A percentile compares a stretch with the other conserved stretches of the same genome.
These are phyloP conservation scores for Plectosphaerella sp. DNA, from an alignment of 2,329 filamentous ascomycete species.

Conservation along the genomic window DNA sequence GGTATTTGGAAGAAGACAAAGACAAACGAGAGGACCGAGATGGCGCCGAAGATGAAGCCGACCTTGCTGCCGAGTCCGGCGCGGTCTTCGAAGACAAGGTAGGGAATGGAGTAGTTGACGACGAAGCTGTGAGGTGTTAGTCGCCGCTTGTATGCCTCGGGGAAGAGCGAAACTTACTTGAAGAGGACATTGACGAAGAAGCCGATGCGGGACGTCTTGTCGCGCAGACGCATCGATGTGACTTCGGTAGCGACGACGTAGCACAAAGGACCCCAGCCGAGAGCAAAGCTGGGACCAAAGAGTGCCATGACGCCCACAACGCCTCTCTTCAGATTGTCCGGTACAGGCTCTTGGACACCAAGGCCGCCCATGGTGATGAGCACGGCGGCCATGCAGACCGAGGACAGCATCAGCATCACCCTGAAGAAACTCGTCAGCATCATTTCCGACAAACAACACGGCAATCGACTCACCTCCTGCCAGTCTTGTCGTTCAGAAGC, in stretches of 20 bases:
- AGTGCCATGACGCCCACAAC: slow-evolving; percentile 27
- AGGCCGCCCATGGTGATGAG: slow-evolving; percentile 12
- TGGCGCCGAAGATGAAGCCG: slow-evolving; percentile 13
- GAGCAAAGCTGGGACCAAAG: slow-evolving; percentile 22
- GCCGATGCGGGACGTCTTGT: slow-evolving; percentile 18
- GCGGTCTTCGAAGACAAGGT: slow-evolving; percentile 29
- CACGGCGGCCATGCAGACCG: not conserved
- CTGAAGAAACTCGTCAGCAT: not conserved
- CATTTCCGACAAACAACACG: not conserved
- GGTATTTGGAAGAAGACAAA: slow-evolving; percentile 14
- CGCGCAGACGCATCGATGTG: slow-evolving; percentile 21
- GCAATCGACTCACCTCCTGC: slow-evolving; percentile 3
- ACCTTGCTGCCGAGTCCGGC: slow-evolving; percentile 22
- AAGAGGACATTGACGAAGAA: slow-evolving; percentile 13
- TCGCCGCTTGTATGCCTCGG: not conserved
- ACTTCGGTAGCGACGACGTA: slow-evolving; percentile 30
- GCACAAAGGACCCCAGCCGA: slow-evolving; percentile 28
- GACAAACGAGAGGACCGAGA: slow-evolving; percentile 10
- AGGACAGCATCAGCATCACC: not conserved
- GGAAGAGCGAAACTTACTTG: not conserved
- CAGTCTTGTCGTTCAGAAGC: slow-evolving; percentile 5
- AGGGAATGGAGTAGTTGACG: slow-evolving; percentile 30
- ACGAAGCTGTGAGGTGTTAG: slow-evolving; percentile 20
- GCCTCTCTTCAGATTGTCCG: slow-evolving; percentile 7
- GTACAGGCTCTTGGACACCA: slow-evolving; percentile 8